Base-by-base conservation (phyloP, 176 grass and related monocot genomes). In the Ensete glaucum region DNA sequence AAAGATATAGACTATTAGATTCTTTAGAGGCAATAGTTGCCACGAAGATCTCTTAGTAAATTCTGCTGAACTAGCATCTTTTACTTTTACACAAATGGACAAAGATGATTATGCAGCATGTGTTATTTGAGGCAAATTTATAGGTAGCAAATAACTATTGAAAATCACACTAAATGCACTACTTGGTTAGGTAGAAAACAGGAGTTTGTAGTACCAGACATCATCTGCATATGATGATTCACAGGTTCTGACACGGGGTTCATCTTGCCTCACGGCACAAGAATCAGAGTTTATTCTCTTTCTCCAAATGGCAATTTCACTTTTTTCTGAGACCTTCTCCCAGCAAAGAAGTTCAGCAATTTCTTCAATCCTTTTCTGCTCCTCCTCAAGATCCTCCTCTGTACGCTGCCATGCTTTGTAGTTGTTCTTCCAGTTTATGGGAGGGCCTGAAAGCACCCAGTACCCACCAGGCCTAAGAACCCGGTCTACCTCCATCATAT, bases 401-500 rank as follows among this genome's bases (percentile, higher is more conserved):
- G 90, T 90, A 48, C 90, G 88, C 68, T 97, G 81, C 93, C 93
- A 97, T 51, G 87, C 87, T 77, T 86, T 90, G 74, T 86, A 90
- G 64, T 90, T 86, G 62, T 11, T 79, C 81, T 88, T 90, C 90
- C 90, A 97, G 69, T 93, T 93, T 76, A 97, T 87, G 34, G 93
- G 93, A 74, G 90, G 93, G 50, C 93, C 93, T 59, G 93, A 97
- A 19, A 97, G 83, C 69, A 97, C 86, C 93, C 90, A 97, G 74
- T 90, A 97, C 67, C 93, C 93, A 77, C 93, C 93, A 85, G 93
- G 88, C 71, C 93, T 90, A 82, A 97, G 78, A 81, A 97, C 90
- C 76, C 90, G 87, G 85, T 97, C 90, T 71, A 97, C 85, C 79
- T 97, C 93, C 83, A 97, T 86, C 93, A 97, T 90, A 77, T 97